phyloP scores from a whole-genome alignment of 2,329 filamentous ascomycete species.

The Aspergillus jensenii region DNA sequence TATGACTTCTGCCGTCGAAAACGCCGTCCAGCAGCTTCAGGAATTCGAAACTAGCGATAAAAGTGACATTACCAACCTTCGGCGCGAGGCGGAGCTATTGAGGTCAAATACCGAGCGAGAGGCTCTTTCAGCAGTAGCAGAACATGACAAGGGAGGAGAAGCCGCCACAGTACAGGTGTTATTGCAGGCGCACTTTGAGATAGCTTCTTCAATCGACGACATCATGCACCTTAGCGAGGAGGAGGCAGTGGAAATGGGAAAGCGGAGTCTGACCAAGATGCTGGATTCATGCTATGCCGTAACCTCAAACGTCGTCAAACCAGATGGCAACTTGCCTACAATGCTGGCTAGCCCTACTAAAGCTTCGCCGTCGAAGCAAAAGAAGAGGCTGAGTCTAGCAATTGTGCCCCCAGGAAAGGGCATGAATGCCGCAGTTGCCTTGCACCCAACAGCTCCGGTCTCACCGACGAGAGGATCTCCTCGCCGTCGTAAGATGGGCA shows the following conservation, averaged over 20 bases:
- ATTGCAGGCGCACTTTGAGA: constrained; percentile 88
- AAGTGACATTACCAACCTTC: constrained; percentile 69
- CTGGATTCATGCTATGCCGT: constrained; percentile 73
- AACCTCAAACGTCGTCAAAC: constrained; percentile 82
- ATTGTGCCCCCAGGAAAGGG: constrained; percentile 28
- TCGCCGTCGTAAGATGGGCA: constrained; percentile 67
- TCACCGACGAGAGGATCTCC: constrained; percentile 77
- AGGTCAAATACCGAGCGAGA: constrained; percentile 82
- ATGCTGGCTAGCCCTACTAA: constrained; percentile 67
- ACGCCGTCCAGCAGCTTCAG: constrained; percentile 75
- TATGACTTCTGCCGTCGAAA: constrained; percentile 83
- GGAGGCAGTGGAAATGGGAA: constrained; percentile 78
- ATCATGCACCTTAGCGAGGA: constrained; percentile 80
- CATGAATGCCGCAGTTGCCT: constrained; percentile 27
- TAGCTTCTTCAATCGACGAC: constrained; percentile 76
- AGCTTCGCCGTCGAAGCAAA: constrained; percentile 70
- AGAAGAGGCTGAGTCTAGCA: constrained; percentile 52
- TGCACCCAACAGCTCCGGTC: constrained; percentile 37
- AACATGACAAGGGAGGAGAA: constrained; percentile 81
- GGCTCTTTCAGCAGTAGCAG: constrained; percentile 70
- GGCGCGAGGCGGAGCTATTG: constrained; percentile 80
- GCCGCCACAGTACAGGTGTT: constrained; percentile 76
- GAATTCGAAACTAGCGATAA: constrained; percentile 66
- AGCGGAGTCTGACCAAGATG: constrained; percentile 72
- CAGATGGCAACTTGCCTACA: constrained; percentile 66